Conservation (phyloP, 1,139 yeast species). For the Candida sojae region DNA sequence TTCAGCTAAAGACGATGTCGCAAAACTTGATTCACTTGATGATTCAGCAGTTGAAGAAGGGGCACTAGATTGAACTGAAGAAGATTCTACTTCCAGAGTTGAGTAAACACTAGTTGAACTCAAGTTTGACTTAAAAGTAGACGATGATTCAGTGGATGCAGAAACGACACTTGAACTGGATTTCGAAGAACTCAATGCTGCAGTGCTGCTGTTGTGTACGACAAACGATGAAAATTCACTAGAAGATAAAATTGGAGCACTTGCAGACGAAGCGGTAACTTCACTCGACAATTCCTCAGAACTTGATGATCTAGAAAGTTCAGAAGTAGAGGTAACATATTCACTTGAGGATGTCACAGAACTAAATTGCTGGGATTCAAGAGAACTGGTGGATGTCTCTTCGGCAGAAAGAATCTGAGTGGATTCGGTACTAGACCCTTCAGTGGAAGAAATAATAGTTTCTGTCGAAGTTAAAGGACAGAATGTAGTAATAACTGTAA, state of each 20-base stretch:
- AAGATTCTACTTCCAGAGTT: not conserved
- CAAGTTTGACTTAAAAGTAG: not conserved
- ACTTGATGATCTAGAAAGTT: not conserved
- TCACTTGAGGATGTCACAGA: not conserved
- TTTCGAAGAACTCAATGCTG: not conserved
- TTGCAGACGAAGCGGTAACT: not conserved
- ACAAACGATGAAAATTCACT: not conserved
- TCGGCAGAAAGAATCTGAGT: not conserved
- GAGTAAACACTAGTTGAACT: not conserved
- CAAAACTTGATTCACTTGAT: too few relatives aligned
- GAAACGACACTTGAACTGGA: not conserved
- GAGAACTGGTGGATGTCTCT: not conserved
- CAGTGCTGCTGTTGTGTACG: not conserved
- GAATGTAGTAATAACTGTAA: conserved; percentile 28
- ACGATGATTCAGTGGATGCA: too few relatives aligned
- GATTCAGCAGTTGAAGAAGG: not conserved
- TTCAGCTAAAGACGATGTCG: not conserved
- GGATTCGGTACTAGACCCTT: not conserved
- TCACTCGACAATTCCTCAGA: not conserved
- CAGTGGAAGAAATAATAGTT: not conserved
- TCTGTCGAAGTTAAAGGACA: conserved; percentile 10
- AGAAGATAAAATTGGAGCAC: not conserved
- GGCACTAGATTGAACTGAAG: not conserved
- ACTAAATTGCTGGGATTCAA: not conserved
- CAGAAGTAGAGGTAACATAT: too few relatives aligned